Evolutionary conservation across 371 early-diverging fungal genomes (phyloP).

Genomic region (Mortierella sp.): DNA sequence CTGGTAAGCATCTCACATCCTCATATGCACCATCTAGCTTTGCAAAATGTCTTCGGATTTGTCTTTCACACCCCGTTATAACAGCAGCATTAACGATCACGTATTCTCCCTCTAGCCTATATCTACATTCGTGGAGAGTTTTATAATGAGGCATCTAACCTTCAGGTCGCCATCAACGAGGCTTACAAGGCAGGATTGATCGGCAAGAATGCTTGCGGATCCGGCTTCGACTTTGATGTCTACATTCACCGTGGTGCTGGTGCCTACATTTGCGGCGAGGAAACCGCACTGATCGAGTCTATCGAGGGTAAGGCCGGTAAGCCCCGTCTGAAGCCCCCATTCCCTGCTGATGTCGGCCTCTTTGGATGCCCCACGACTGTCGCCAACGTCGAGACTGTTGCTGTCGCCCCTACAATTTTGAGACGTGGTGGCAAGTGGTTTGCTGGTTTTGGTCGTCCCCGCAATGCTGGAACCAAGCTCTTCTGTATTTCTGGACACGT

Average conservation of each 20-base stretch:
- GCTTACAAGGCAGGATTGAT: constrained; percentile 96
- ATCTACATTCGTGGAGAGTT: constrained; percentile 99
- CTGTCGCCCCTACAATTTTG: constrained; percentile 96
- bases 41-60: too few species aligned
- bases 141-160: constrained; percentile 94
- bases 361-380: constrained; percentile 99
- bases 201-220: constrained; percentile 97
- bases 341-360: constrained; percentile 98
- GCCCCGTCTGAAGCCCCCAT: constrained; percentile 98
- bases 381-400: constrained; percentile 98
- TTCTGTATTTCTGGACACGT: constrained; percentile 98
- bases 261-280: constrained; percentile 98
- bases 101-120: constrained; percentile 71
- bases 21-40: too few species aligned
- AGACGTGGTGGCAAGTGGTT: constrained; percentile 96
- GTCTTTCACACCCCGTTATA: too few species aligned
- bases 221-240: constrained; percentile 96
- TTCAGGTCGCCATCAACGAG: constrained; percentile 96
- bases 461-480: constrained; percentile 96
- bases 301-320: constrained; percentile 98
- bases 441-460: constrained; percentile 91
- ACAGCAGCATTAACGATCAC: too few species aligned
- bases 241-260: constrained; percentile 98
- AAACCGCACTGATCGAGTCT: constrained; percentile 97
- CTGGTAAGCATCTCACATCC: constrained; percentile 61